A percentile compares a stretch with the other conserved stretches of the same genome.
Conservation (phyloP, 345 rosid species). For the Eucalyptus marginata region DNA sequence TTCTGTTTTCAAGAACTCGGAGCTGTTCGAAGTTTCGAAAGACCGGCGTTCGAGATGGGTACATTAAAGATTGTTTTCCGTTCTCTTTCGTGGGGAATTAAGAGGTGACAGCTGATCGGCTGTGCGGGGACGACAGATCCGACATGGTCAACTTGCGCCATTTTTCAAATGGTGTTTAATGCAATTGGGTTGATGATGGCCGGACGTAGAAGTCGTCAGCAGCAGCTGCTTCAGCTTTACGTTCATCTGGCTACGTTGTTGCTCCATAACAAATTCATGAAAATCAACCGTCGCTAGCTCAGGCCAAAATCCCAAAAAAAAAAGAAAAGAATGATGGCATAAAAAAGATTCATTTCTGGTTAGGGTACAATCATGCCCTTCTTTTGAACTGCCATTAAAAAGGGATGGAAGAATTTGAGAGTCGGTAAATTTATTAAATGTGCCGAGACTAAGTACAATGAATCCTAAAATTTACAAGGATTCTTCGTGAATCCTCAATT, state of each 20-base stretch:
- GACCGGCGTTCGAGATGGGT: neutral
- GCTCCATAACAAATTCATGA: rapidly evolving
- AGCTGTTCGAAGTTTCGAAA: neutral
- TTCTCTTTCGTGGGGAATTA: neutral
- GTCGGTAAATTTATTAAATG: neutral
- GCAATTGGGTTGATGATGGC: neutral
- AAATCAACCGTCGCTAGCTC: neutral
- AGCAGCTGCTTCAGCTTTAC: neutral
- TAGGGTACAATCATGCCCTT: neutral
- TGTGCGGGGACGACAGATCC: neutral
- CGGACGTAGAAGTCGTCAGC: neutral
- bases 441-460: too few relatives aligned
- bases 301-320: neutral
- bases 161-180: neutral
- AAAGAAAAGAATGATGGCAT: neutral
- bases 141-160: neutral
- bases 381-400: rapidly evolving
- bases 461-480: rapidly evolving
- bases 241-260: neutral
- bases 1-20: neutral
- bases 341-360: neutral
- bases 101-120: neutral
- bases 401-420: neutral
- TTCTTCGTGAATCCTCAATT: too few relatives aligned
- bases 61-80: neutral